Percentiles rank a stretch among this genome's conserved stretches.
These are phyloP conservation scores for Cylindrotheca closterium DNA, from an alignment of 108 stramenopile species.

Conservation along the genomic window DNA sequence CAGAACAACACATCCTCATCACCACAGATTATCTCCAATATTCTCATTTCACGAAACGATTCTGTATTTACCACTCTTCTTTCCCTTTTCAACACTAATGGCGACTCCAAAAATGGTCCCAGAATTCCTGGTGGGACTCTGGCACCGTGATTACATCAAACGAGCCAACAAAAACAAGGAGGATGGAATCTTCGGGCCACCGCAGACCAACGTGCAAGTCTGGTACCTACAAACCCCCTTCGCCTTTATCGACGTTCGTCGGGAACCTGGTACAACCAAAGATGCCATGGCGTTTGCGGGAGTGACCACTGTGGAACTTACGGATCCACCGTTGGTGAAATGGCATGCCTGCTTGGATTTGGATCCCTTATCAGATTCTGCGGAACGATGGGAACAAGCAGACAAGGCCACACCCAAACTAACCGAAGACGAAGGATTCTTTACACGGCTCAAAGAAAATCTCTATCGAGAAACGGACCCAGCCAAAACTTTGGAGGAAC, in stretches of 20 bases:
- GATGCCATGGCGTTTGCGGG: constrained; percentile 1
- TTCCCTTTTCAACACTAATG: no score
- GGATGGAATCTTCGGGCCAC: neutral
- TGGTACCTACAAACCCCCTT: neutral
- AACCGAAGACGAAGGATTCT: neutral
- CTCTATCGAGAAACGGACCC: neutral
- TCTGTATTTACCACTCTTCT: no score
- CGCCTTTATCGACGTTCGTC: neutral
- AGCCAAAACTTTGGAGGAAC: neutral
- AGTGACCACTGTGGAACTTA: neutral
- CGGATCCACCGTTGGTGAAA: neutral
- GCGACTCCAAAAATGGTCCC: no score
- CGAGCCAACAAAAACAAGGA: neutral
- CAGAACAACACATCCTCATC: no score
- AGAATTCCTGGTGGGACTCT: neutral
- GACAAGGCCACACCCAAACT: neutral
- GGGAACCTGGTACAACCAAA: neutral
- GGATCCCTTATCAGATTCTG: neutral
- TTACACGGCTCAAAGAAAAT: neutral
- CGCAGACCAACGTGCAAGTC: neutral
- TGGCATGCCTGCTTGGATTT: neutral
- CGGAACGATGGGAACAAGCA: neutral
- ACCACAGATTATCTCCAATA: no score
- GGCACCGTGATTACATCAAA: neutral
- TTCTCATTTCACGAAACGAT: no score